Evolutionary conservation across 768 basidiomycete species (phyloP).

Genomic region (Pleurotus pulmonarius): DNA sequence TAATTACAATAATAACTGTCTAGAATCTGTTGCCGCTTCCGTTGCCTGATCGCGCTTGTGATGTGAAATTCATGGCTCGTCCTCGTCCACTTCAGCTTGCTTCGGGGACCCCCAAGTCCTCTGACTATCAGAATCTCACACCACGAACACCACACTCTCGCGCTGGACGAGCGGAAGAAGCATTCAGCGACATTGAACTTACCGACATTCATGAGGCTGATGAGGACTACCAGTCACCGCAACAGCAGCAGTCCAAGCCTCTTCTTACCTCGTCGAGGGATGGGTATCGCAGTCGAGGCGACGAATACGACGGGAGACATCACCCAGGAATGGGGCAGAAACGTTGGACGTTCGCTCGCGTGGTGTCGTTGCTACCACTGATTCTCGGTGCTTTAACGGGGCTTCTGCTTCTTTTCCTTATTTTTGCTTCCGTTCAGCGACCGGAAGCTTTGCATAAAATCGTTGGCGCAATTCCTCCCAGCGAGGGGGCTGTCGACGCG

Average conservation of each 20-base stretch:
- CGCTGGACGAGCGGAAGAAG: conserved; percentile 54
- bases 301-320: conserved; percentile 26
- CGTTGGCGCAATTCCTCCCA: conserved; percentile 28
- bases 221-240: conserved; percentile 34
- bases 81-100: conserved; percentile 34
- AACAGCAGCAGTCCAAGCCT: conserved; percentile 40
- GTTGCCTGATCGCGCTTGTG: conserved; percentile 2
- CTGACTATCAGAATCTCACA: conserved; percentile 38
- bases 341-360: conserved; percentile 16
- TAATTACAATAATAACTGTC: too few species aligned
- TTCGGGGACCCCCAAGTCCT: conserved; percentile 19
- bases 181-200: conserved; percentile 45
- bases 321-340: conserved; percentile 13
- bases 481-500: too few species aligned
- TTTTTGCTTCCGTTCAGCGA: conserved; percentile 44
- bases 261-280: conserved; percentile 45
- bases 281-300: conserved; percentile 38
- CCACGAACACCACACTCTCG: conserved; percentile 64
- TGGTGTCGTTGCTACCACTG: conserved; percentile 35
- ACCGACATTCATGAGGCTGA: conserved; percentile 29
- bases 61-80: conserved; percentile 29
- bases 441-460: conserved; percentile 44
- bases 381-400: conserved; percentile 41
- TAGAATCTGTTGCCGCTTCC: too few species aligned
- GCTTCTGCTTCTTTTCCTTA: conserved; percentile 41